Evolutionary conservation across 108 stramenopile species (phyloP), one percentile per base, ranked within the genome.

Genomic region (Schizochytrium sp.): DNA sequence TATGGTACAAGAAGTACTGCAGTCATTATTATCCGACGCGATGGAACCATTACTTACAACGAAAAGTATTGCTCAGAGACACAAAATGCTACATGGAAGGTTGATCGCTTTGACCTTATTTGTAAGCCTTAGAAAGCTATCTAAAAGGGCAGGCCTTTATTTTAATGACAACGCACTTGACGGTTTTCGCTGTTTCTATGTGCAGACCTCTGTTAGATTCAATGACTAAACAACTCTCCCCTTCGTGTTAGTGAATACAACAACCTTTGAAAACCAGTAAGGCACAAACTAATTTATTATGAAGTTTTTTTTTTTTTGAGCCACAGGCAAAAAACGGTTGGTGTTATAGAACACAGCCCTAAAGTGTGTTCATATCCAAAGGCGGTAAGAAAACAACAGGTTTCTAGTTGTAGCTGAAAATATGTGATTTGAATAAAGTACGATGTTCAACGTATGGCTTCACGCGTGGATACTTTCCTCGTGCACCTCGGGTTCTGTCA

Each of bases 1-100:
- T 83, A 83, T 53, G 76, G 76, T n/a, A 83, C 76, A 28, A 10
- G 76, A 38, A 83, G 76, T 3, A 83, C 76, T 5, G 76, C 76
- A 8, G 76, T 83, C 76, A 55, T 83, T 55, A 13, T 83, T 17
- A 53, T 83, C 12, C 76, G 76, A 5, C 38, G 55, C 50, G 53
- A 83, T 83, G 76, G 76, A 17, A 83, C 76, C 28, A 53, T 83
- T n/a, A 55, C 45, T 2, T 83, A 40, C 28, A 55, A 38, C 28
- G 76, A 83, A 42, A 83, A 83, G 76, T 28, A 83, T 53, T 13
- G 50, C 5, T 38, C 76, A 5, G 76, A 44, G 19, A 15, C 64
- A 7, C 64, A 69, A 44, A 44, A 69, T 15, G 64, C 40, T 7
- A 44, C 10, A 8, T 69, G 64, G 64, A 7, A 7, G 10, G 64